phyloP scores from a whole-genome alignment of 108 stramenopile species.

The Nitzschia sp. region DNA sequence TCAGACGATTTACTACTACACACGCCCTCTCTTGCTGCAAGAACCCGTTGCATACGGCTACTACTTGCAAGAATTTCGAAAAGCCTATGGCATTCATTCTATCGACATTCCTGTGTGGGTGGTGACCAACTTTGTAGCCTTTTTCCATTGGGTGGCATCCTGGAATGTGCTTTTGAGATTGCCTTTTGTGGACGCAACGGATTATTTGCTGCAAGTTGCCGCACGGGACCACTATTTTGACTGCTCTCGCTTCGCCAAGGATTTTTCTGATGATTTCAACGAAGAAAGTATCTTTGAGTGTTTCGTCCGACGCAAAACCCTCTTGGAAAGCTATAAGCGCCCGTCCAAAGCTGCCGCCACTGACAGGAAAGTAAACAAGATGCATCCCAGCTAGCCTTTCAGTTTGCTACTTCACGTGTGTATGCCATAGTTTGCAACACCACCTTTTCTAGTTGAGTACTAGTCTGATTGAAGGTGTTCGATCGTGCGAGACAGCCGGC shows the following conservation, averaged over 20 bases:
- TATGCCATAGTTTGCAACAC: no score
- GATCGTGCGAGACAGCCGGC: not conserved
- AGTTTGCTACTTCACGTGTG: no score
- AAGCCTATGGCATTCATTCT: slow-evolving; percentile 23
- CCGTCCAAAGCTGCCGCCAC: not conserved
- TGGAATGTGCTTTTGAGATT: not conserved
- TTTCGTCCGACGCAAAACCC: slow-evolving; percentile 12
- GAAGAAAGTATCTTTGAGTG: slow-evolving; percentile 38
- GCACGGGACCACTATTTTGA: slow-evolving; percentile 35
- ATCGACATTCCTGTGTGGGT: slow-evolving; percentile 25
- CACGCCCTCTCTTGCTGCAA: slow-evolving; percentile 7
- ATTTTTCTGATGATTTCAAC: not conserved
- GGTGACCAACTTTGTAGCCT: slow-evolving; percentile 21
- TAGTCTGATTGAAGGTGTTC: not conserved
- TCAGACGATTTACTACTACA: slow-evolving; percentile 33
- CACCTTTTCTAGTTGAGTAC: slow-evolving; percentile 1
- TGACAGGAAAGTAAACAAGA: no score
- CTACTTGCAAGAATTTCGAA: slow-evolving; percentile 26
- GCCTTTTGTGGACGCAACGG: slow-evolving; percentile 6
- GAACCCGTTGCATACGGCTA: slow-evolving; percentile 31
- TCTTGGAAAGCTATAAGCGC: not conserved
- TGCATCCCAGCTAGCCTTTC: no score
- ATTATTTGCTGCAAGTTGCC: slow-evolving; percentile 37
- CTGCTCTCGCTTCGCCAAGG: not conserved
- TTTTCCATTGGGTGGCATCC: slow-evolving; percentile 11